Base-by-base conservation (phyloP, 2,329 filamentous ascomycete genomes). In the Davidsoniella virescens region DNA sequence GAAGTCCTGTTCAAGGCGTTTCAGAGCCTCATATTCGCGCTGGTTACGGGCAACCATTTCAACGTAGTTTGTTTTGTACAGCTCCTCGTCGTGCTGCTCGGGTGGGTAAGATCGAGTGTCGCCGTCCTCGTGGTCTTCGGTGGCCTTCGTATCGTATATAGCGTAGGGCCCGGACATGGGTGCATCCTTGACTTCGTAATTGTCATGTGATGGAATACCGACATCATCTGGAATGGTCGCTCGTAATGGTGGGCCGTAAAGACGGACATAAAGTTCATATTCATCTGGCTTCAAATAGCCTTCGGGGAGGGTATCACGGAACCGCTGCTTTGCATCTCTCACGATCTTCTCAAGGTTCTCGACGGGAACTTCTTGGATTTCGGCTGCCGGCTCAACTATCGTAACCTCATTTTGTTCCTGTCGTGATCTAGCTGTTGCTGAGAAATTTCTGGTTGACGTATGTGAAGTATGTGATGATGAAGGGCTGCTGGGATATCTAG, bases 221-320 rank as follows among this genome's bases (percentile, higher is more conserved):
- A 78, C 70, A 62, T 82, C 76, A 52, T 80, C 78, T 1, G 74
- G 70, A 6, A 59, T 63, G 2, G 76, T 81, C 48, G 75, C 71
- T 40, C 79, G 71, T 54, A 84, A 61, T 2, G 87, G 86, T 33
- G 80, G 70, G 1, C 88, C 90, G 62, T 92, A 95, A 14, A 94
- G 66, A 55, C 87, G 73, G 60, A 83, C 78, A 63, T 94, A 94
- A 1, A 94, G 67, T 44, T 67, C 68, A 58, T 82, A 80, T 62
- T 94, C 87, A 49, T 82, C 75, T 1, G 72, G 70, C 33, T 70
- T 78, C 47, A 95, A 64, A 57, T 85, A 77, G 33, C 73, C 79
- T 29, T 78, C 75, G 0, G 88, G 88, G 20, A 95, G 64, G 0
- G 73, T 80, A 59, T 92, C 80, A 54, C 87, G 82, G 62, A 87